Evolutionary conservation across 1,284 basidiomycete species (phyloP).

Genomic region (Papiliotrema terrestris): DNA sequence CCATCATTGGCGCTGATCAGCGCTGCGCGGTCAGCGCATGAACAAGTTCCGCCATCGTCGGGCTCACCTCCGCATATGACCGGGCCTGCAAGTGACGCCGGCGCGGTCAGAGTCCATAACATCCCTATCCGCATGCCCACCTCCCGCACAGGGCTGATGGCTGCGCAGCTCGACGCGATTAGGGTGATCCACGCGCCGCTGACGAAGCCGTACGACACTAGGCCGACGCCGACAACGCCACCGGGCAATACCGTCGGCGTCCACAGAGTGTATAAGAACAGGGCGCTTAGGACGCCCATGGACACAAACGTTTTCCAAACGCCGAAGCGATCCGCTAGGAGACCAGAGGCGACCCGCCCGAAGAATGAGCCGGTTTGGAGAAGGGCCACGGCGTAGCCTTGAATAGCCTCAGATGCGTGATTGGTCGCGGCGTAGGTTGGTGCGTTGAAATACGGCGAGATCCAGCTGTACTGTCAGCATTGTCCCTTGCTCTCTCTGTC

Average conservation of each 20-base stretch:
- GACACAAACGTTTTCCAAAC: constrained; percentile 36
- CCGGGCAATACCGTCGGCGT: constrained; percentile 21
- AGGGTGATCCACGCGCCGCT: constrained; percentile 43
- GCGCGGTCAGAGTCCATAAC: constrained; percentile 30
- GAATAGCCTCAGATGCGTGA: constrained; percentile 14
- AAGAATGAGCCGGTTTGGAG: constrained; percentile 39
- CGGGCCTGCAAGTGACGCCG: constrained; percentile 39
- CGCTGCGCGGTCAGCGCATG: constrained; percentile 6
- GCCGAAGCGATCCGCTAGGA: constrained; percentile 37
- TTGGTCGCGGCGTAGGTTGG: constrained; percentile 26
- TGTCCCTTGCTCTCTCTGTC: neutral
- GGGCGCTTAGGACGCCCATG: constrained; percentile 17
- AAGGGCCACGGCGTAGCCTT: constrained; percentile 38
- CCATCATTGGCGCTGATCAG: constrained; percentile 19
- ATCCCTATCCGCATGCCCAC: constrained; percentile 46
- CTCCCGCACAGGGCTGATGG: constrained; percentile 42
- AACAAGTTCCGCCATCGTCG: too few relatives aligned
- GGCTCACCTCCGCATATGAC: constrained; percentile 26
- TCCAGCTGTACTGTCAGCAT: constrained; percentile 20
- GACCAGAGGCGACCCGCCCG: constrained; percentile 33
- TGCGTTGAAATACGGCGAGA: constrained; percentile 37
- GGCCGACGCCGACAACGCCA: constrained; percentile 33
- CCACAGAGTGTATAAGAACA: constrained; percentile 41
- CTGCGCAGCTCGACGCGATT: constrained; percentile 35
- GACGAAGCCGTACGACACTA: constrained; percentile 36